Percentiles rank a stretch among this genome's conserved stretches.
Conservation (phyloP, 441 rosid genomes). For the Eutrema salsugineum region DNA sequence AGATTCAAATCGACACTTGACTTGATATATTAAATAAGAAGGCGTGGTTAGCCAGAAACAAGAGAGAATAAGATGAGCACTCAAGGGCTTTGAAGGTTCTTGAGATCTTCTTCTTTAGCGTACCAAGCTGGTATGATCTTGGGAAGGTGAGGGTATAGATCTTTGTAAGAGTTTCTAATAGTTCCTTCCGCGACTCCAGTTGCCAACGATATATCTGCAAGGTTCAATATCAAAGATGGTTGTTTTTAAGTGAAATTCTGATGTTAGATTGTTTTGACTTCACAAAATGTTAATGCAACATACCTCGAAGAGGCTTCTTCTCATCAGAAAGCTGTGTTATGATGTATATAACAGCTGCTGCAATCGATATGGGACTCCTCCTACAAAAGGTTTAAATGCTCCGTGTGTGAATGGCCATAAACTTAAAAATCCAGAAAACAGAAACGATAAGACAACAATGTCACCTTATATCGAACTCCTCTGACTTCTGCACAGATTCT, state of each 20-base stretch:
- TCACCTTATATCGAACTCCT: conserved; percentile 95
- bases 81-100: conserved; percentile 75
- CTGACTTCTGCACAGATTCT: conserved; percentile 90
- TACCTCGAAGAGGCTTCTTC: conserved; percentile 88
- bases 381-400: conserved; percentile 39
- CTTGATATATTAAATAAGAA: neutral
- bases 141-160: conserved; percentile 74
- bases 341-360: conserved; percentile 93
- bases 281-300: conserved; percentile 10
- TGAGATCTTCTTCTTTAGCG: conserved; percentile 89
- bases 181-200: conserved; percentile 99
- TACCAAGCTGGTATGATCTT: conserved; percentile 93
- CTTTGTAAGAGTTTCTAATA: conserved; percentile 90
- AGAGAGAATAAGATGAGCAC: neutral
- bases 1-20: neutral
- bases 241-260: neutral
- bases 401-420: neutral
- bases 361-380: conserved; percentile 97
- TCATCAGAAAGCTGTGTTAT: conserved; percentile 93
- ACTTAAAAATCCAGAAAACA: neutral
- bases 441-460: neutral
- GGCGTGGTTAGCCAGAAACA: neutral
- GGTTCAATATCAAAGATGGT: neutral
- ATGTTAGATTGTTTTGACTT: neutral
- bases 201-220: conserved; percentile 83